These are phyloP conservation scores for Irpex lacteus DNA, from an alignment of 1,284 basidiomycete species.

Conservation along the genomic window DNA sequence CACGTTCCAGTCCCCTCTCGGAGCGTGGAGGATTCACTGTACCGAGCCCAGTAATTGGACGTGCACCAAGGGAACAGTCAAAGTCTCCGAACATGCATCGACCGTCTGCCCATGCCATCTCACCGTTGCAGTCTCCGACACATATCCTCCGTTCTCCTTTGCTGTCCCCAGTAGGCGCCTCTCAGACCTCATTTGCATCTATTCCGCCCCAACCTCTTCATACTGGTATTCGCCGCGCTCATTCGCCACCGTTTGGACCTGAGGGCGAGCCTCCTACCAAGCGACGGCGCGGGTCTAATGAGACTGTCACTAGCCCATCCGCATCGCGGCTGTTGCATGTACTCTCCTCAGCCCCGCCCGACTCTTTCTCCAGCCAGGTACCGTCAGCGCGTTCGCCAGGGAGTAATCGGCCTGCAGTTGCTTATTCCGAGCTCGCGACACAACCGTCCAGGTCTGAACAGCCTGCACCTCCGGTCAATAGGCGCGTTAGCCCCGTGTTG, in stretches of 20 bases:
- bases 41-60: neutral
- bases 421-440: too few relatives aligned
- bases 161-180: neutral
- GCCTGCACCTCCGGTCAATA: neutral
- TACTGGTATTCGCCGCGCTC: neutral
- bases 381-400: too few relatives aligned
- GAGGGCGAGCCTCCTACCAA: conserved; percentile 23
- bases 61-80: neutral
- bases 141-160: neutral
- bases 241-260: neutral
- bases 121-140: neutral
- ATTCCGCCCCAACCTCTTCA: neutral
- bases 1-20: neutral
- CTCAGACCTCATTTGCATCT: too few relatives aligned
- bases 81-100: neutral
- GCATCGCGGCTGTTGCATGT: neutral
- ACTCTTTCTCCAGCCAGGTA: neutral
- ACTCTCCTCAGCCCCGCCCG: neutral
- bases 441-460: too few relatives aligned
- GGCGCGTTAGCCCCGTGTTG: neutral
- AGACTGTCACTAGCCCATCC: neutral
- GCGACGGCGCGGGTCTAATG: conserved; percentile 14
- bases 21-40: neutral
- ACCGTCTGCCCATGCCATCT: neutral
- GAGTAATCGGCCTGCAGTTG: too few relatives aligned